Evolutionary conservation across 2,329 filamentous ascomycete genomes (phyloP).

Genomic region (Cryphonectria radicalis): DNA sequence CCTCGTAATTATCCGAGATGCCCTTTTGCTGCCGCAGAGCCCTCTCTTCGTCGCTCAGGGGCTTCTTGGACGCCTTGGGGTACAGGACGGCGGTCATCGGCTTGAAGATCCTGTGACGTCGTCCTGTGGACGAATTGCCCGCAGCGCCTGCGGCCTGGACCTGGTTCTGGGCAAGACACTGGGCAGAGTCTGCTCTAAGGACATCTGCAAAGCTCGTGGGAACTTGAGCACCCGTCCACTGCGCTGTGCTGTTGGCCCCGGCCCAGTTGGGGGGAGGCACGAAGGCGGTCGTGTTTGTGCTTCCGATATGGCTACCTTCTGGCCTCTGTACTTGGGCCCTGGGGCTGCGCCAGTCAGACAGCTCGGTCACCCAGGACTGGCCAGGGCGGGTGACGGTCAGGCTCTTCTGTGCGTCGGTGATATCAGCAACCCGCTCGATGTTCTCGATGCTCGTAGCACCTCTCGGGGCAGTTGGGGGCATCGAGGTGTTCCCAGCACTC

Average conservation of each 20-base stretch:
- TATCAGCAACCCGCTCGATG: constrained; percentile 3
- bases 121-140: background rate
- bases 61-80: constrained; percentile 5
- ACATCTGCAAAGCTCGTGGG: too few relatives aligned
- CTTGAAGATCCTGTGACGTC: constrained; percentile 3
- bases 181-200: background rate
- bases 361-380: constrained; percentile 8
- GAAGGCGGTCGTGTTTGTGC: background rate
- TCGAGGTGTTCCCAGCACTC: background rate
- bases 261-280: background rate
- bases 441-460: background rate
- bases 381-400: constrained; percentile 9
- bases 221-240: background rate
- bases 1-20: constrained; percentile 22
- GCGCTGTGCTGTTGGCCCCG: background rate
- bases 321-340: background rate
- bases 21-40: background rate
- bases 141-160: background rate
- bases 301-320: background rate
- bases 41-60: constrained; percentile 7
- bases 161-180: background rate
- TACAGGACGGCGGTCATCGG: constrained; percentile 18
- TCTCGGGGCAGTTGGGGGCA: background rate
- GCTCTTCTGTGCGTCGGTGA: background rate
- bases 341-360: constrained; percentile 11